phyloP scores from a whole-genome alignment of 148 eudicot species.

The Suaeda aralocaspica region DNA sequence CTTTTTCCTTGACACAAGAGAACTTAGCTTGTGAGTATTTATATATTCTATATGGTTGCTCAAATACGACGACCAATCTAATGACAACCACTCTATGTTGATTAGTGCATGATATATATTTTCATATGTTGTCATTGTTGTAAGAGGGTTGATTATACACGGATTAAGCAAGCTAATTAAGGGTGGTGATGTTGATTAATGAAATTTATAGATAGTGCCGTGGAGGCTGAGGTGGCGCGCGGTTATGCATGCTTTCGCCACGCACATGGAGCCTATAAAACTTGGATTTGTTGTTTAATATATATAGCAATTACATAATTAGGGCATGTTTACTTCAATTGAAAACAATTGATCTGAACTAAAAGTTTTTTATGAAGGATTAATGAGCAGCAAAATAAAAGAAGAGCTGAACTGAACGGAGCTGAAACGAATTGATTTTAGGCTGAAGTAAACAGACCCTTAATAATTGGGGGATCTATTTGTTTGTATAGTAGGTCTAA shows the following conservation, averaged over 20 bases:
- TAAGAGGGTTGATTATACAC: too few relatives aligned
- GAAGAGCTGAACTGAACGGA: too few relatives aligned
- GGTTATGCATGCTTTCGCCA: slow-evolving; percentile 7
- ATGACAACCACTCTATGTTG: slow-evolving; percentile 11
- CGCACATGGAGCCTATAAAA: slow-evolving; percentile 10
- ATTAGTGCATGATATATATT: not conserved
- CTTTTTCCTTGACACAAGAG: not conserved
- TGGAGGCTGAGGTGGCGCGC: slow-evolving; percentile 10
- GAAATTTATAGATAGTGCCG: slow-evolving; percentile 1
- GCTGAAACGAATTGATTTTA: too few relatives aligned
- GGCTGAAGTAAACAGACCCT: too few relatives aligned
- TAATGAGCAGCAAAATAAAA: too few relatives aligned
- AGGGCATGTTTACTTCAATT: too few relatives aligned
- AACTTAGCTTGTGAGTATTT: not conserved
- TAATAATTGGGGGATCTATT: not conserved
- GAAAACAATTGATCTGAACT: too few relatives aligned
- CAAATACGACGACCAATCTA: not conserved
- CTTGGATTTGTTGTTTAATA: not conserved
- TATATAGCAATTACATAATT: not conserved
- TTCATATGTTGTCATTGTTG: slow-evolving; percentile 1
- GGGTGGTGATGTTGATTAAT: not conserved
- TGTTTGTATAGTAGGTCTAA: not conserved
- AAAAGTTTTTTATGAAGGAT: too few relatives aligned
- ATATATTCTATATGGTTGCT: slow-evolving; percentile 3
- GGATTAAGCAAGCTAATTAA: not conserved